phyloP scores from a whole-genome alignment of 2,329 filamentous ascomycete species.

The Stylonectria norvegica region DNA sequence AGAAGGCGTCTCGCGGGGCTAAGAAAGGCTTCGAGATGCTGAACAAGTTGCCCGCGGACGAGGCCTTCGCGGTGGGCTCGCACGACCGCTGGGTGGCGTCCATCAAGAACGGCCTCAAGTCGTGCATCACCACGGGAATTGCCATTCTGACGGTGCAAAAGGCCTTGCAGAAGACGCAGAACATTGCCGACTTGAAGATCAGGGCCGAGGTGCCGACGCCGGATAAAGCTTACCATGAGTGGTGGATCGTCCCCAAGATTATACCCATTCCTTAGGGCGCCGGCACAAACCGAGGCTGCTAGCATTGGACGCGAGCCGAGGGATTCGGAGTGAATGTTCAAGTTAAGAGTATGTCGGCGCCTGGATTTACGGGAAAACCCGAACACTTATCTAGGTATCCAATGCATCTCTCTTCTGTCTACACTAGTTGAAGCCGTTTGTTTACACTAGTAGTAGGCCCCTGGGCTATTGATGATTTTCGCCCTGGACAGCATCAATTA shows the following conservation, averaged over 20 bases:
- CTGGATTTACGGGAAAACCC: too few species aligned
- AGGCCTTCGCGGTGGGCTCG: conserved; percentile 54
- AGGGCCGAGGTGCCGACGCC: conserved; percentile 51
- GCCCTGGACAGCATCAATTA: too few species aligned
- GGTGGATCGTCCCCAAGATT: conserved; percentile 61
- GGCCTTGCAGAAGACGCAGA: conserved; percentile 40
- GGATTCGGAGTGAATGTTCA: conserved; percentile 1
- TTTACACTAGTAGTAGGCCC: too few species aligned
- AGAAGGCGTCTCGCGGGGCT: conserved; percentile 44
- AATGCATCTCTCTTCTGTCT: too few species aligned
- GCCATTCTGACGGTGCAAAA: conserved; percentile 60
- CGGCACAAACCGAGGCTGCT: too few species aligned
- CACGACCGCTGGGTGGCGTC: conserved; percentile 61
- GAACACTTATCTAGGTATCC: too few species aligned
- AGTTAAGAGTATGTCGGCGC: conserved; percentile 15
- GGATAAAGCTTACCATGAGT: conserved; percentile 57
- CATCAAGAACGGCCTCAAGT: conserved; percentile 59
- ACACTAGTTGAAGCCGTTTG: too few species aligned
- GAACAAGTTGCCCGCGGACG: conserved; percentile 47
- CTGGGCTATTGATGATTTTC: too few species aligned
- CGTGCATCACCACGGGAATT: conserved; percentile 68
- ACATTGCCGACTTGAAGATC: conserved; percentile 35
- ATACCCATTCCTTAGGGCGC: conserved; percentile 20
- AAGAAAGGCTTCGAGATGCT: conserved; percentile 57
- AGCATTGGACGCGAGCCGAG: conserved; percentile 1